Conservation (phyloP, 1,284 basidiomycete genomes). For the Termitomyces sp. region DNA sequence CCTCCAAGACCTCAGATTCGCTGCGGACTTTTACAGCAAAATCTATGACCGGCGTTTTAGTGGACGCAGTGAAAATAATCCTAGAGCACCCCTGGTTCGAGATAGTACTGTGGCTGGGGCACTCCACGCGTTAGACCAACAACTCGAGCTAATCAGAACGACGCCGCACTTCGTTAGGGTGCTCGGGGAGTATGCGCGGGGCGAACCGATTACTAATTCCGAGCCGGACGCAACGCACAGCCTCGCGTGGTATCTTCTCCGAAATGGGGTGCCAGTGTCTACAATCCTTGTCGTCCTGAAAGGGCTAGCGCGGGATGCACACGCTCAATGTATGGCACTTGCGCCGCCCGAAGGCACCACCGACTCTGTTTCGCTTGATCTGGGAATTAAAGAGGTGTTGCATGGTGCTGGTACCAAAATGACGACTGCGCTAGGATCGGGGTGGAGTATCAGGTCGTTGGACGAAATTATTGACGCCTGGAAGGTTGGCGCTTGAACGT, state of each 20-base stretch:
- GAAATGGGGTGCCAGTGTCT: conserved; percentile 64
- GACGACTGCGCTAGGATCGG: conserved; percentile 58
- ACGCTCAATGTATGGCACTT: conserved; percentile 44
- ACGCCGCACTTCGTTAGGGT: conserved; percentile 40
- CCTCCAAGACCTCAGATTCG: conserved; percentile 66
- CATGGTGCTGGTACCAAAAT: conserved; percentile 64
- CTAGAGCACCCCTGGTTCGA: conserved; percentile 60
- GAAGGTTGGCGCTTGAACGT: conserved; percentile 25
- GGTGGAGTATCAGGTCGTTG: conserved; percentile 61
- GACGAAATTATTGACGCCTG: conserved; percentile 60
- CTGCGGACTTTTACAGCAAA: conserved; percentile 67
- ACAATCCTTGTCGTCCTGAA: conserved; percentile 55
- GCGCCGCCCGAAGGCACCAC: conserved; percentile 49
- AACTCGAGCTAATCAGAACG: conserved; percentile 43
- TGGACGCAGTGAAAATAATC: conserved; percentile 57
- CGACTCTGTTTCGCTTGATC: conserved; percentile 43
- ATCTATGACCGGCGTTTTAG: conserved; percentile 69
- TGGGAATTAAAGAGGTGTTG: conserved; percentile 64
- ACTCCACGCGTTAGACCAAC: conserved; percentile 54
- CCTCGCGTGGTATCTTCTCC: conserved; percentile 57
- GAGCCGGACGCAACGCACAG: conserved; percentile 25
- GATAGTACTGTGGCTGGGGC: conserved; percentile 64
- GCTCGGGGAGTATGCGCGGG: conserved; percentile 50
- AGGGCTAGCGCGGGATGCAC: conserved; percentile 55
- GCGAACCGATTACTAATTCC: conserved; percentile 32